phyloP scores from a whole-genome alignment of 495 filamentous ascomycete genomes.

The Aspergillus bertholletiae region DNA sequence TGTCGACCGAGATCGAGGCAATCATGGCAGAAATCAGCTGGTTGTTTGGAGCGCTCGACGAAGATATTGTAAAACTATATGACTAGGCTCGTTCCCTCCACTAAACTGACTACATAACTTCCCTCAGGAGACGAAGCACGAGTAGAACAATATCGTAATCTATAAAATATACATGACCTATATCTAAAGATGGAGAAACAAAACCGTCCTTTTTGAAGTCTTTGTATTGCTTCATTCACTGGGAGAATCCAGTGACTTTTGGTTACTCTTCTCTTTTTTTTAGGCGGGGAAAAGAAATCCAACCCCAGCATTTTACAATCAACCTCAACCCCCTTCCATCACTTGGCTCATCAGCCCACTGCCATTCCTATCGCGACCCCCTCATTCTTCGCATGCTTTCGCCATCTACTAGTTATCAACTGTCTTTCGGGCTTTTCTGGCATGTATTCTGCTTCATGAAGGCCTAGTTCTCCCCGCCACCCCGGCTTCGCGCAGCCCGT shows the following conservation, averaged over 20 bases:
- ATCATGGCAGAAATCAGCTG: conserved; percentile 47
- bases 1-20: conserved; percentile 47
- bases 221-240: neutral
- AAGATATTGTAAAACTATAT: conserved; percentile 68
- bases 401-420: conserved; percentile 4
- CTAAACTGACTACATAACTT: too few relatives aligned
- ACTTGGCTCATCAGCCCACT: conserved; percentile 21
- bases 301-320: conserved; percentile 18
- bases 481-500: conserved; percentile 44
- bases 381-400: conserved; percentile 17
- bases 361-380: conserved; percentile 26
- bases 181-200: neutral
- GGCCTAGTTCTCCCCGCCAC: conserved; percentile 32
- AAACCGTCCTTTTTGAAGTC: neutral
- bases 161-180: neutral
- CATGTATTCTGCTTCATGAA: conserved; percentile 36
- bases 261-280: conserved; percentile 1
- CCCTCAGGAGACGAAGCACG: too few relatives aligned
- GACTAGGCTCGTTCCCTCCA: too few relatives aligned
- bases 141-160: too few relatives aligned
- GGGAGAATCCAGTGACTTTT: neutral
- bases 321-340: conserved; percentile 28
- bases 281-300: conserved; percentile 27
- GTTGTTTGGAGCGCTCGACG: conserved; percentile 70
- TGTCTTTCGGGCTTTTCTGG: conserved; percentile 10